Conservation (phyloP, 192 early-diverging fungal species). For the Gamsiella multidivaricata region DNA sequence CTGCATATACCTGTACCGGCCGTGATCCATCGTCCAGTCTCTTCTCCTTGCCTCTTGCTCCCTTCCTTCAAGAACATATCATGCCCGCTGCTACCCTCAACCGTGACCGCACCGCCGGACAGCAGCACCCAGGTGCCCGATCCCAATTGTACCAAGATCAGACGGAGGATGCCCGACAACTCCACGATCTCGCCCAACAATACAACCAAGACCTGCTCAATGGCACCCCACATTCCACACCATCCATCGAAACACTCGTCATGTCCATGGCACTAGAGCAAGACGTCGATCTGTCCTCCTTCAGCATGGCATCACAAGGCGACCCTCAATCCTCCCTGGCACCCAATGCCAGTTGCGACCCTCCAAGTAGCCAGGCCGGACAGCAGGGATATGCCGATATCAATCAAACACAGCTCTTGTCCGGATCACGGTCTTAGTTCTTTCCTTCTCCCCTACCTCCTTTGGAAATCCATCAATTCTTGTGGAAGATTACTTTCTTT, state of each 20-base stretch:
- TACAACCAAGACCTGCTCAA: conserved; percentile 14
- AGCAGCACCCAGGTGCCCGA: conserved; percentile 8
- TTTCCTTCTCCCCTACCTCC: too few species aligned
- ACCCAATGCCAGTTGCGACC: neutral
- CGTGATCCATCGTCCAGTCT: too few species aligned
- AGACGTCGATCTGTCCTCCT: conserved; percentile 15
- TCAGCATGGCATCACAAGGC: conserved; percentile 26
- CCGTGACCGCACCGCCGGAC: conserved; percentile 15
- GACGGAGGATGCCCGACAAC: neutral
- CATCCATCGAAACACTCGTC: conserved; percentile 23
- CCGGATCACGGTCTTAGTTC: conserved; percentile 39
- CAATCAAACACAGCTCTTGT: conserved; percentile 34
- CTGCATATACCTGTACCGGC: too few species aligned
- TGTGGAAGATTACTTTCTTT: neutral
- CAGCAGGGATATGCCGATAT: conserved; percentile 7
- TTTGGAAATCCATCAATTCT: neutral
- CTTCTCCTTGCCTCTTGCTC: neutral
- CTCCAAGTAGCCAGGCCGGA: neutral
- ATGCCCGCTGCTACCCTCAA: conserved; percentile 43
- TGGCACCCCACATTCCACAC: neutral
- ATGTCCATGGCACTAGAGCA: conserved; percentile 29
- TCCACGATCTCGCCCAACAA: conserved; percentile 10
- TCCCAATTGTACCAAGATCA: conserved; percentile 14
- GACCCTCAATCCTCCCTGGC: neutral
- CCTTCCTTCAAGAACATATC: neutral